Conservation (phyloP, 2,329 filamentous ascomycete genomes). For the Aspergillus jensenii region DNA sequence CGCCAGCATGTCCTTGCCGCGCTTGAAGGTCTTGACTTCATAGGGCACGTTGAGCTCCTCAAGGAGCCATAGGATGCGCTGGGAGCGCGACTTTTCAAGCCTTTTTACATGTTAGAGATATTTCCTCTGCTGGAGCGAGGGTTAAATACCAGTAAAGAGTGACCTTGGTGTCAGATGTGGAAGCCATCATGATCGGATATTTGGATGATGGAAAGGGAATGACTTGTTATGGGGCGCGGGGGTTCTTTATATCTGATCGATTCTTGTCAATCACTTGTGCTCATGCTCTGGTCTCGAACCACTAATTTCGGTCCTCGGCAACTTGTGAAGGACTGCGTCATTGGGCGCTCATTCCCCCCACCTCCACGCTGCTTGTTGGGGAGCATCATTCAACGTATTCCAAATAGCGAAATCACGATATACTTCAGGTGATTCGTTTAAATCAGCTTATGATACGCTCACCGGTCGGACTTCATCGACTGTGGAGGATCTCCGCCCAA, state of each 20-base stretch:
- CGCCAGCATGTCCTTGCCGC: slow-evolving; percentile 64
- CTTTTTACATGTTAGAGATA: slow-evolving; percentile 43
- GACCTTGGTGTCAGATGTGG: slow-evolving; percentile 49
- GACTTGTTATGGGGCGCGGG: not conserved
- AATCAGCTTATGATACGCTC: not conserved
- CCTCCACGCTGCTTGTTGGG: not conserved
- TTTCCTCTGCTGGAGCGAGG: not conserved
- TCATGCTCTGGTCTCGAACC: not conserved
- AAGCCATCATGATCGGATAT: slow-evolving; percentile 14
- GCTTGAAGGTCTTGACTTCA: slow-evolving; percentile 76
- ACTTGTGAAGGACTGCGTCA: slow-evolving; percentile 8
- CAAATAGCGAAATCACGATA: not conserved
- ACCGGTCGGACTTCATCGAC: not conserved
- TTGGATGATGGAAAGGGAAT: not conserved
- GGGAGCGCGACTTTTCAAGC: slow-evolving; percentile 79
- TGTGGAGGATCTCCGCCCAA: slow-evolving; percentile 1
- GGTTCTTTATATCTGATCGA: not conserved
- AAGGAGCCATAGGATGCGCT: slow-evolving; percentile 81
- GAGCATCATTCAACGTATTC: not conserved
- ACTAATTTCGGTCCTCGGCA: slow-evolving; percentile 6
- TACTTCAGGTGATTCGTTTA: not conserved
- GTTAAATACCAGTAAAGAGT: slow-evolving; percentile 62
- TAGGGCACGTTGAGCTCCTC: slow-evolving; percentile 80
- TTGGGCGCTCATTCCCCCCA: not conserved
- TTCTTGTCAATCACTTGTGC: not conserved